A percentile compares a stretch with the other conserved stretches of the same genome.
These are phyloP conservation scores for Pseudisothecium myosuroides DNA, from an alignment of 225 moss, liverwort and hornwort species.

Conservation along the genomic window DNA sequence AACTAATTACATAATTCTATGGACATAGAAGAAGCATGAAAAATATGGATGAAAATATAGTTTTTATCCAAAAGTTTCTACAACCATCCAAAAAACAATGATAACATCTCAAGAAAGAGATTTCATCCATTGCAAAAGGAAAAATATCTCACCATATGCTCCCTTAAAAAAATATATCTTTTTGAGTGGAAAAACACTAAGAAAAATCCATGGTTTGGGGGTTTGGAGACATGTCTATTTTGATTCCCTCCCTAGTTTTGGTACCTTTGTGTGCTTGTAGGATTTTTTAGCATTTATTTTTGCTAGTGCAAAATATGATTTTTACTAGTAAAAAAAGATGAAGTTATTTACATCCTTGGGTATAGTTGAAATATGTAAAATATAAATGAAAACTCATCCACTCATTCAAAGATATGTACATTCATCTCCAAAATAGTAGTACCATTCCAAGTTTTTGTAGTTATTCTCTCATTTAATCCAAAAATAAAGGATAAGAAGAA, in stretches of 20 bases:
- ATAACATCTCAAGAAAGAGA: not conserved
- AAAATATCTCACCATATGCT: not conserved
- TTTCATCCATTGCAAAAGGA: not conserved
- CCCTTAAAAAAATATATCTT: not conserved
- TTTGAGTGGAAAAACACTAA: not conserved
- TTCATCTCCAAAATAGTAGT: not conserved
- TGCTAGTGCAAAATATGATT: not conserved
- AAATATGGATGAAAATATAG: not conserved
- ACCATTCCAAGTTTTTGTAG: not conserved
- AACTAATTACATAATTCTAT: not conserved
- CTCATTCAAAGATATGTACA: not conserved
- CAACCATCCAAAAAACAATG: not conserved
- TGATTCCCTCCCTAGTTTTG: not conserved
- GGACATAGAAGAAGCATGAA: no score
- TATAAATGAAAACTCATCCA: not conserved
- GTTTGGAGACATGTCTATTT: not conserved
- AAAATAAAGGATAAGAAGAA: not conserved
- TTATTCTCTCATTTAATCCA: not conserved
- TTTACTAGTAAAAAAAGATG: not conserved
- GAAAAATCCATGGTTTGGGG: not conserved
- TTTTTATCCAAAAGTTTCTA: not conserved
- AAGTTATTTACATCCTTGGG: not conserved
- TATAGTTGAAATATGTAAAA: not conserved
- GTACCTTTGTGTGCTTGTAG: not conserved
- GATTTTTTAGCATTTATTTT: not conserved